Base-by-base conservation (phyloP, 208 protist species). In the Crithidia brevicula region DNA sequence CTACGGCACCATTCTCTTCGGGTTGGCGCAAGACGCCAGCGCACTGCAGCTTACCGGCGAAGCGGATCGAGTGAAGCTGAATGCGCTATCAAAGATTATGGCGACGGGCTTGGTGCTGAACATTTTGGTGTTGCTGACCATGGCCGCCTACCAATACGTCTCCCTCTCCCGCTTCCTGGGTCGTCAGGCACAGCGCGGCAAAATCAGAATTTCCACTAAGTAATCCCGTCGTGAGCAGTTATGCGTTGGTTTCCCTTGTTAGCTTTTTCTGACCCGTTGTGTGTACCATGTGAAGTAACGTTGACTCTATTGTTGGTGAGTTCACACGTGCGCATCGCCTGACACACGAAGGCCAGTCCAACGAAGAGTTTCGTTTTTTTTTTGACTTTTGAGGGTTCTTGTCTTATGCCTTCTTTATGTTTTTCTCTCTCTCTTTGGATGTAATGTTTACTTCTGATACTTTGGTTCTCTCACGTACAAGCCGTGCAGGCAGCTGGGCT, bases 121-220 rank as follows among this genome's bases (percentile, higher is more conserved):
- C 59, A 58, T 82, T 36, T n/a, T 86, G 8, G 68, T 90, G 13
- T 42, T 94, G 4, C 57, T 80, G 9, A 69, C 60, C 31, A 86
- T 92, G 83, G 69, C 76, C 16, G 23, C 63, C 7, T 92, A 85
- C 56, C 86, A 92, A 67, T 86, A 85, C 71, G 56, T 46, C 15
- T 51, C 65, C 11, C 79, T 91, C n/a, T 86, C 75, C 3, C 78
- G 82, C 31, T 88, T 91, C 52, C 70, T 91, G 22, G 46, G 25
- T 28, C 65, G 65, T 6, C 46, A 71, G 38, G 47, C n/a, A 33
- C 34, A 33, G 53, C 58, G 52, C 18, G 49, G 60, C 6, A 67
- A 63, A 8, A 53, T 67, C 30, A 57, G 18, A n/a, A 72, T 80
- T 33, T 38, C 69, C 56, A 65, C 56, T 13, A 62, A 62, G 40